Evolutionary conservation across 2,329 filamentous ascomycete species (phyloP), one percentile per base, ranked within the genome.

Genomic region (Malbranchea zuffiana): DNA sequence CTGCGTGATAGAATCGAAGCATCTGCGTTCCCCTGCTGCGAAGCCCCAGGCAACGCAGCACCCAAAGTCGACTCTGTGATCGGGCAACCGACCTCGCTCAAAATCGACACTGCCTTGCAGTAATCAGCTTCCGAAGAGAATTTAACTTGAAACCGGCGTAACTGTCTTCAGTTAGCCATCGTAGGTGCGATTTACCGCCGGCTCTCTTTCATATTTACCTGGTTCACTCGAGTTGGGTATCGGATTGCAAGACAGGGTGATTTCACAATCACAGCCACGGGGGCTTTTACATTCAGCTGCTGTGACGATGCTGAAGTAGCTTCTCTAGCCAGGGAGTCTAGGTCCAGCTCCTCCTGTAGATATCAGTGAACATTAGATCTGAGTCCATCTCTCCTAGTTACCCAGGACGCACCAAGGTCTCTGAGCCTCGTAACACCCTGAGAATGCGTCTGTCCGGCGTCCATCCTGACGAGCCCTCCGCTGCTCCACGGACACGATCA

Each of bases 191-290:
- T n/a, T n/a, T n/a, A n/a, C n/a, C n/a, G n/a, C n/a, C n/a, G n/a
- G n/a, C n/a, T n/a, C n/a, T n/a, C n/a, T n/a, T n/a, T n/a, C n/a
- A 28, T 41, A 42, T 34, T 44, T 50, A 57, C 57, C 49, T 52
- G 48, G 46, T 50, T 44, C 39, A 48, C 45, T 39, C 38, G 40
- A 45, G 48, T 44, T 25, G 56, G 58, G 45, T 64, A 67, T 42
- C 64, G 65, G 27, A 67, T 54, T 17, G 64, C 64, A 24, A 67
- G 51, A 42, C 59, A 63, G n/a, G 64, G 64, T 6, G 51, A 49
- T 44, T 63, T 64, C 20, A 66, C 59, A 20, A 67, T 54, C 11
- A 67, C 54, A 7, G 59, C 55, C 34, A 64, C 60, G 5, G 44
- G 32, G 13, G 58, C 47, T 28, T 52, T 61, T 18, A 43, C 38